Percentiles rank a stretch among this genome's conserved stretches.
Evolutionary conservation across 1,284 basidiomycete species (phyloP).

Genomic region (Sporisorium graminicola): DNA sequence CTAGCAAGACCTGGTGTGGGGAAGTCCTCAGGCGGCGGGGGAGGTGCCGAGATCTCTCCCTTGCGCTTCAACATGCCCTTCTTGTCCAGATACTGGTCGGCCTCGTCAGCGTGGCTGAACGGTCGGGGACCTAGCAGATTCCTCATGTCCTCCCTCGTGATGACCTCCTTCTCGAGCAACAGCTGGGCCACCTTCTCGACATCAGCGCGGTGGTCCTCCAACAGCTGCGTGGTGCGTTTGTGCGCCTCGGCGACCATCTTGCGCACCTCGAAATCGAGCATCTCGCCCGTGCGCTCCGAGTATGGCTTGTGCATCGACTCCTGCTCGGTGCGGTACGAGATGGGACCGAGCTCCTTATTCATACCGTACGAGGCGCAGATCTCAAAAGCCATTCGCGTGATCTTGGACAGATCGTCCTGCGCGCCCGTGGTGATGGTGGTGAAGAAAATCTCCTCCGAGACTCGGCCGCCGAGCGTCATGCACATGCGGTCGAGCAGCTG

Average conservation of each 20-base stretch:
- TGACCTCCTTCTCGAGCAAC: constrained; percentile 92
- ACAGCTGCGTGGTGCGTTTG: constrained; percentile 82
- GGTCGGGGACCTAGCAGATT: constrained; percentile 85
- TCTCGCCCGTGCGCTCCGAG: constrained; percentile 95
- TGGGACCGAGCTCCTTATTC: constrained; percentile 92
- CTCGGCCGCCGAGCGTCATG: constrained; percentile 98
- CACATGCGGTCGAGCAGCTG: constrained; percentile 96
- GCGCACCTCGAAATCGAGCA: constrained; percentile 87
- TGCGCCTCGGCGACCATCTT: constrained; percentile 95
- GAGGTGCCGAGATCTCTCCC: constrained; percentile 63
- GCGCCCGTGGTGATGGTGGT: constrained; percentile 96
- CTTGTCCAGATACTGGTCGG: constrained; percentile 69
- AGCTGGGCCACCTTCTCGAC: constrained; percentile 94
- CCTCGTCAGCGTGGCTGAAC: constrained; percentile 78
- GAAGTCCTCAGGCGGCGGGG: constrained; percentile 62
- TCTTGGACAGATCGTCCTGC: constrained; percentile 97
- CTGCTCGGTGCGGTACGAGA: constrained; percentile 90
- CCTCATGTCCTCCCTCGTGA: constrained; percentile 93
- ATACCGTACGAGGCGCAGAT: constrained; percentile 80
- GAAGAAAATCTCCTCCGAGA: constrained; percentile 98
- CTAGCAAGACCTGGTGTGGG: constrained; percentile 55
- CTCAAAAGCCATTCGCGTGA: constrained; percentile 97
- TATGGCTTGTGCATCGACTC: constrained; percentile 97
- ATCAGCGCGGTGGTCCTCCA: constrained; percentile 84
- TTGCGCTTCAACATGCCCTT: constrained; percentile 59